Evolutionary conservation across 306 rosid species (phyloP), one percentile per base, ranked within the genome.

Genomic region (Begonia fuchsioides): DNA sequence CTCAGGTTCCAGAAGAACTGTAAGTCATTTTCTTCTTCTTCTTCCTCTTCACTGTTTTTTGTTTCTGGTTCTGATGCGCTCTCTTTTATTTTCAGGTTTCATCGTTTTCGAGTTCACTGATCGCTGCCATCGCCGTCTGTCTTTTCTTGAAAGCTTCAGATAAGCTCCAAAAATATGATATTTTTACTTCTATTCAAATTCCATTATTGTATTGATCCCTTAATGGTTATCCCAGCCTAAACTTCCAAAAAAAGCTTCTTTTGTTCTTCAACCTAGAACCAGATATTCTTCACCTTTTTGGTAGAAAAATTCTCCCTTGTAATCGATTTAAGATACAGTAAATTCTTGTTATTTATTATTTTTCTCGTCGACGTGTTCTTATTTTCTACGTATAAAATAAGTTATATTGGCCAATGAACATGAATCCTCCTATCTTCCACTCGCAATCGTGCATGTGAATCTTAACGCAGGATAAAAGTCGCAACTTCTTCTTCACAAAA

Each of bases 381-480:
- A 43, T 26, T 12, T 52, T 40, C 44, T 13, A 10, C n/a, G 12
- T 40, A 40, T 10, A 10, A 3, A 2, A 1, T 55, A 39, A 41
- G 76, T 66, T n/a, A n/a, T 59, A 48, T 54, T 57, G 78, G 60
- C 70, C 66, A 60, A 56, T 65, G 60, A 63, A 70, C 63, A n/a
- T n/a, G n/a, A n/a, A n/a, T n/a, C 50, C 59, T 55, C 68, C 60
- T 45, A 73, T 61, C 75, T 46, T 38, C 75, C 73, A 69, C 79
- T 73, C 51, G 64, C 61, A 60, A 66, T 73, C 58, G 67, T 73
- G 81, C 79, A 57, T 69, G n/a, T 61, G 79, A 73, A 73, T 76
- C 73, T 70, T 58, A n/a, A 10, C 32, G 13, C 61, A 18, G 56
- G 51, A 55, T 45, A 46, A 68, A 68, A 63, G 70, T 71, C 58